These are phyloP conservation scores for Fusarium dimerum DNA, from an alignment of 2,329 filamentous ascomycete species.

Conservation along the genomic window DNA sequence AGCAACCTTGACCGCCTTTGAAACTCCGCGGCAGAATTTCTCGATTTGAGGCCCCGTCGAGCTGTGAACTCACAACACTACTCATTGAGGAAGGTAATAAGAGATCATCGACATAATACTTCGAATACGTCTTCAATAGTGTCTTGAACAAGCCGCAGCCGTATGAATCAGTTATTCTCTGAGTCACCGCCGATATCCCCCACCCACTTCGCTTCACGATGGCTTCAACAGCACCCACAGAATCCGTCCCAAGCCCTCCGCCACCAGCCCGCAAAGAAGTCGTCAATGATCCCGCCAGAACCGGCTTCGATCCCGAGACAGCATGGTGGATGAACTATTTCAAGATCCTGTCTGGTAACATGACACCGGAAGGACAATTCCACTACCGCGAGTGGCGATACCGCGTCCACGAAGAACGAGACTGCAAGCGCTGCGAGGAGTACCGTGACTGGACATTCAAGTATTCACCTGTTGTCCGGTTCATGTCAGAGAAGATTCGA, in stretches of 20 bases:
- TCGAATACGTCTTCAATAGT: not conserved
- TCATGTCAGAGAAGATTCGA: constrained; percentile 78
- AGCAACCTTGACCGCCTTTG: constrained; percentile 20
- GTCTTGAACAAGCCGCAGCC: not conserved
- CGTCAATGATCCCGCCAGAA: constrained; percentile 60
- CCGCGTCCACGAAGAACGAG: constrained; percentile 70
- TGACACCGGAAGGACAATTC: constrained; percentile 68
- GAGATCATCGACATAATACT: not conserved
- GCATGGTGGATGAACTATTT: constrained; percentile 83
- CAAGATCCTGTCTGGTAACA: constrained; percentile 72
- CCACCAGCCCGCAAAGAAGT: constrained; percentile 37
- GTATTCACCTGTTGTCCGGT: constrained; percentile 84
- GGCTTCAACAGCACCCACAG: constrained; percentile 18
- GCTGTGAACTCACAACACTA: not conserved
- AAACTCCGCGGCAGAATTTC: constrained; percentile 16
- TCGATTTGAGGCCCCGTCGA: not conserved
- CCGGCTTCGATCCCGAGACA: constrained; percentile 62
- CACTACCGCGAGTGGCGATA: constrained; percentile 80
- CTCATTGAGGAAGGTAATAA: not conserved
- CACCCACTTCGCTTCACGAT: constrained; percentile 5
- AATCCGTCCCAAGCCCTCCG: constrained; percentile 16
- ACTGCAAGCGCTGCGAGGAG: constrained; percentile 80
- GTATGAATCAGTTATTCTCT: not conserved
- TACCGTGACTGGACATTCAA: constrained; percentile 81
- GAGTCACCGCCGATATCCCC: not conserved